Conservation (phyloP, 2,329 filamentous ascomycete species). For the Pseudogymnoascus sp. region DNA sequence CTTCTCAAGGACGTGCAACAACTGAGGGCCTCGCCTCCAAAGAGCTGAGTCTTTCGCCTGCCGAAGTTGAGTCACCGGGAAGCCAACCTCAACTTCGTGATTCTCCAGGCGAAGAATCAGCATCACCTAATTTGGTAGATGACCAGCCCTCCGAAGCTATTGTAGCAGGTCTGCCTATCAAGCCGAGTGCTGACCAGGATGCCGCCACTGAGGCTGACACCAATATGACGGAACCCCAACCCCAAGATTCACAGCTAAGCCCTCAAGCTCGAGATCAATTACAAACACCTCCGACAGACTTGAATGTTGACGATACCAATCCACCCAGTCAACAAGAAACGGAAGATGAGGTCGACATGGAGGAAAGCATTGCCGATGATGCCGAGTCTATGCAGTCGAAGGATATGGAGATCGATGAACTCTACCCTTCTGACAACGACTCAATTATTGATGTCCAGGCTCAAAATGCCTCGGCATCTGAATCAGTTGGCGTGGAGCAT, state of each 20-base stretch:
- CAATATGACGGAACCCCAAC: not conserved
- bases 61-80: not conserved
- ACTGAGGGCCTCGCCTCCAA: not conserved
- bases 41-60: not conserved
- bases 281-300: not conserved
- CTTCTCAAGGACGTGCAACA: not conserved
- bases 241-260: not conserved
- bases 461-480: not conserved
- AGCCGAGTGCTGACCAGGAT: not conserved
- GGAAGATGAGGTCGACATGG: slow-evolving; percentile 14
- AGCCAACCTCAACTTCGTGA: not conserved
- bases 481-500: not conserved
- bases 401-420: slow-evolving; percentile 6
- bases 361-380: slow-evolving; percentile 1
- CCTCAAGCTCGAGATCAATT: not conserved
- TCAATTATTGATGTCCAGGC: not conserved
- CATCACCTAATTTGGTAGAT: not conserved
- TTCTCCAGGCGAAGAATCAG: not conserved
- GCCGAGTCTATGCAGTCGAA: not conserved
- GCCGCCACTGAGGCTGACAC: not conserved
- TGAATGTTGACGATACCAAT: not conserved
- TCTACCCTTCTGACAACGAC: not conserved
- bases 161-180: not conserved
- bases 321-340: slow-evolving; percentile 12
- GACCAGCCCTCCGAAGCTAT: not conserved